Conservation (phyloP, 768 basidiomycete genomes). For the Lentinula aciculospora region DNA sequence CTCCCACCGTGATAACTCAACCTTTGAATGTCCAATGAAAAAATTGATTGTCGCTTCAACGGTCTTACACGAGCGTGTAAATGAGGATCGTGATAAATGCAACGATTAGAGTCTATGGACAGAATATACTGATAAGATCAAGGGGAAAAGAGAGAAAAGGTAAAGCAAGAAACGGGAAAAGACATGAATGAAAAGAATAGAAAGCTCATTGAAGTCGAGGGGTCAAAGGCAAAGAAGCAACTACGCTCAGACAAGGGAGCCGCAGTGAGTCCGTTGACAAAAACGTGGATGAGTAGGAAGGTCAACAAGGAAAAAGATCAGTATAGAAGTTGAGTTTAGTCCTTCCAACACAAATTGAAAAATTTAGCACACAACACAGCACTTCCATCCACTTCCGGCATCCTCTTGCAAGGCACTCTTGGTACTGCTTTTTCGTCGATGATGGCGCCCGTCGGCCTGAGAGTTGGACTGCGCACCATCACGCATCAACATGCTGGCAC, state of each 20-base stretch:
- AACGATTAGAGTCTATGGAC: conserved; percentile 7
- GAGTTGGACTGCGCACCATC: conserved; percentile 63
- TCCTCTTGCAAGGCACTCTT: conserved; percentile 34
- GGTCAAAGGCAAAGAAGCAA: background rate
- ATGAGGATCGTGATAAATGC: background rate
- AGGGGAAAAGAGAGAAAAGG: background rate
- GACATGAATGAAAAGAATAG: background rate
- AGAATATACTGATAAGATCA: conserved; percentile 4
- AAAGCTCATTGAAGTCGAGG: background rate
- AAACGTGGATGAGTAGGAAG: background rate
- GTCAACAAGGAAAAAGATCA: background rate
- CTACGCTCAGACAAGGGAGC: background rate
- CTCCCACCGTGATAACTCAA: too few species aligned
- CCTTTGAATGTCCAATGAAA: too few species aligned
- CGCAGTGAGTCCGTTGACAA: background rate
- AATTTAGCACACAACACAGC: conserved; percentile 64
- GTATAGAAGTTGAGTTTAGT: background rate
- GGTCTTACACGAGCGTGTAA: background rate
- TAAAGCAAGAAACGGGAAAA: background rate
- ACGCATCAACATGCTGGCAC: conserved; percentile 94
- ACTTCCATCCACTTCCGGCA: conserved; percentile 43
- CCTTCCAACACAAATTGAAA: background rate
- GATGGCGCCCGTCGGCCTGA: conserved; percentile 34
- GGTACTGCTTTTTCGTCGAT: conserved; percentile 51
- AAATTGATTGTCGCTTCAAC: background rate